These are phyloP conservation scores for Zygoascus sp. DNA, from an alignment of 1,139 yeast genomes.

Conservation along the genomic window DNA sequence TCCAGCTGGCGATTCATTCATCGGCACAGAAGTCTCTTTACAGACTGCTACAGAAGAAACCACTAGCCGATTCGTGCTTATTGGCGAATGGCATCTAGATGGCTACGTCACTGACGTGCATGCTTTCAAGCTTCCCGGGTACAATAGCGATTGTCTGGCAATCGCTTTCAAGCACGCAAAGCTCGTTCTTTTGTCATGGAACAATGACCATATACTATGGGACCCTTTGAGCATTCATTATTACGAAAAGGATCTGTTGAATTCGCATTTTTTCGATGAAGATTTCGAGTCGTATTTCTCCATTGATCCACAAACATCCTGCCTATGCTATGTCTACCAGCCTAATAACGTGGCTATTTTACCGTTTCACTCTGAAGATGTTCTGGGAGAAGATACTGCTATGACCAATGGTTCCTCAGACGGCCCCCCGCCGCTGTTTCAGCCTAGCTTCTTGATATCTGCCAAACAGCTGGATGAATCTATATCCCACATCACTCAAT, in stretches of 20 bases:
- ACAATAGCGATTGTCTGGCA: slow-evolving; percentile 54
- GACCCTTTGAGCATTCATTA: slow-evolving; percentile 78
- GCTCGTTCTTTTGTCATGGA: slow-evolving; percentile 72
- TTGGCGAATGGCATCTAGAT: slow-evolving; percentile 64
- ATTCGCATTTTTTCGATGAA: slow-evolving; percentile 43
- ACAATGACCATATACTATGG: slow-evolving; percentile 47
- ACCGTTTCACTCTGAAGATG: slow-evolving; percentile 54
- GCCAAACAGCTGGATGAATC: slow-evolving; percentile 54
- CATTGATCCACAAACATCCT: slow-evolving; percentile 61
- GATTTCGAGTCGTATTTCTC: slow-evolving; percentile 46
- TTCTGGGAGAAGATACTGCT: slow-evolving; percentile 23
- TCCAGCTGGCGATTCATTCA: slow-evolving; percentile 28
- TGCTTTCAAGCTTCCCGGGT: slow-evolving; percentile 46
- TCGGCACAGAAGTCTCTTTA: slow-evolving; percentile 25
- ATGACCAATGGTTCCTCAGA: slow-evolving; percentile 12
- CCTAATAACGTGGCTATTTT: slow-evolving; percentile 65
- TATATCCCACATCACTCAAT: slow-evolving; percentile 60
- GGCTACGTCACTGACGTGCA: slow-evolving; percentile 64
- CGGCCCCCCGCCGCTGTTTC: slow-evolving; percentile 21
- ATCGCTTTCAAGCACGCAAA: slow-evolving; percentile 75
- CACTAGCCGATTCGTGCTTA: slow-evolving; percentile 46
- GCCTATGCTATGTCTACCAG: slow-evolving; percentile 62
- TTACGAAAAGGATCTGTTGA: slow-evolving; percentile 62
- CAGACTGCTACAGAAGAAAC: slow-evolving; percentile 27
- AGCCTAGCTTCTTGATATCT: slow-evolving; percentile 46